A percentile compares a stretch with the other conserved stretches of the same genome.
These are phyloP conservation scores for Diaporthe vaccinii DNA, from an alignment of 2,329 filamentous ascomycete species.

Conservation along the genomic window DNA sequence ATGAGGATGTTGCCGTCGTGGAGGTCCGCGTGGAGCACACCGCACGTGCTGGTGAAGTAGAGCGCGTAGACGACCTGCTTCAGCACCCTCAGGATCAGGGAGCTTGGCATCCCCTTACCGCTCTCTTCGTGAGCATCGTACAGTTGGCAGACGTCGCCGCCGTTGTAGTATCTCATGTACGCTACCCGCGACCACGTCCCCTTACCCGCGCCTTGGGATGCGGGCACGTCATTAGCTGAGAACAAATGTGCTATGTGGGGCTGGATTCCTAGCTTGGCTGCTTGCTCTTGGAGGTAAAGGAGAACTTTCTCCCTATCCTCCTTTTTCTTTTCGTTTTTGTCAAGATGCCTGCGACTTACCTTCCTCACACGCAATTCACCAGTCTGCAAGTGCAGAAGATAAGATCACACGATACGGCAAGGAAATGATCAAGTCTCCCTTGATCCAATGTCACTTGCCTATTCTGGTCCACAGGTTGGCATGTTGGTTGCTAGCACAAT, in stretches of 20 bases:
- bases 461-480: no score
- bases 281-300: neutral
- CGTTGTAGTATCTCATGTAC: constrained; percentile 6
- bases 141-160: neutral
- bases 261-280: neutral
- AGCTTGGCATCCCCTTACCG: neutral
- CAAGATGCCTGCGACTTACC: neutral
- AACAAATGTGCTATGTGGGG: constrained; percentile 5
- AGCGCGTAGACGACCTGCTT: neutral
- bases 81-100: neutral
- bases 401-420: no score
- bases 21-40: neutral
- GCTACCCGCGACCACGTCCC: neutral
- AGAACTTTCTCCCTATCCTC: neutral
- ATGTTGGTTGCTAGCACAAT: no score
- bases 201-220: neutral
- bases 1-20: neutral
- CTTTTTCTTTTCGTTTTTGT: neutral
- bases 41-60: neutral
- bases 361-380: constrained; percentile 8
- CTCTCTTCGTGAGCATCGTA: neutral
- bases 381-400: neutral
- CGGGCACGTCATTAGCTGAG: neutral
- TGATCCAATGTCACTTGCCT: no score
- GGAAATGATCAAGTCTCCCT: no score